Evolutionary conservation across 2,329 filamentous ascomycete genomes (phyloP).

Genomic region (Ilyonectria destructans): DNA sequence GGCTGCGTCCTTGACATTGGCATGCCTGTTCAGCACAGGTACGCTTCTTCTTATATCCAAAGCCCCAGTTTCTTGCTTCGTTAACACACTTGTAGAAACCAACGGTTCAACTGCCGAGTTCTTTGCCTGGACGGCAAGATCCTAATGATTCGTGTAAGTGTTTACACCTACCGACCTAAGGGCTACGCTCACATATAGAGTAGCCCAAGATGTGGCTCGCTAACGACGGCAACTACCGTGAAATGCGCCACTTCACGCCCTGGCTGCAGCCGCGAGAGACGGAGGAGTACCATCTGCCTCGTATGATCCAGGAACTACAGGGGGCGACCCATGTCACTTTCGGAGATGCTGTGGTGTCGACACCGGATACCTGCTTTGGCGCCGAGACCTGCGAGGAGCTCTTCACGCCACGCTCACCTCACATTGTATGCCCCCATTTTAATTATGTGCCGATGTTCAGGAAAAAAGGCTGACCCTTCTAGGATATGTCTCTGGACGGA

Average conservation of each 20-base stretch:
- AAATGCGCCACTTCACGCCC: conserved; percentile 59
- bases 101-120: conserved; percentile 57
- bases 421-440: conserved; percentile 2
- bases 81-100: conserved; percentile 59
- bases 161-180: not conserved
- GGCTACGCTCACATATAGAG: not conserved
- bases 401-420: conserved; percentile 42
- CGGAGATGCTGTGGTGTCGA: conserved; percentile 59
- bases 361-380: conserved; percentile 57
- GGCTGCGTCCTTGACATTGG: conserved; percentile 59
- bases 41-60: not conserved
- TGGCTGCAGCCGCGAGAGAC: conserved; percentile 56
- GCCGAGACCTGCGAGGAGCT: conserved; percentile 61
- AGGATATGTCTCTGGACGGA: conserved; percentile 64
- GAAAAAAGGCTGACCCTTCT: not conserved
- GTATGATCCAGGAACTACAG: conserved; percentile 70
- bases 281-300: conserved; percentile 63
- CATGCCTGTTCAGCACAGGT: conserved; percentile 60
- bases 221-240: conserved; percentile 73
- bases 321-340: conserved; percentile 56
- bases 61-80: conserved; percentile 31
- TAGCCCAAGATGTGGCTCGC: conserved; percentile 78
- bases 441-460: not conserved
- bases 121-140: conserved; percentile 73
- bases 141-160: conserved; percentile 71